These are phyloP conservation scores for Mycena pura DNA, from an alignment of 768 basidiomycete genomes.

Conservation along the genomic window DNA sequence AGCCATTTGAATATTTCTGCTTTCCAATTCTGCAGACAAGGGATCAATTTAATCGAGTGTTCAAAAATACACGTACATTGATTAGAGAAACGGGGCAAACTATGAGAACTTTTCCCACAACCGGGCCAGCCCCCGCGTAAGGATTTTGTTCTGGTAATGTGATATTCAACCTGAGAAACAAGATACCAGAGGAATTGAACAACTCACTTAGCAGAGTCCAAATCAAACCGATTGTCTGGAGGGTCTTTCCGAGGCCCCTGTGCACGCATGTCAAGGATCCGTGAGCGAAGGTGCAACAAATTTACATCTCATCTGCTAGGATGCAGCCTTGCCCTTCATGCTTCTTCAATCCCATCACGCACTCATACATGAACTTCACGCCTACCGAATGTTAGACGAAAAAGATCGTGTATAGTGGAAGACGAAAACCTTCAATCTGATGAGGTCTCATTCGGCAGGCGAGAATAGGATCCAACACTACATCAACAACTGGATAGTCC, in stretches of 20 bases:
- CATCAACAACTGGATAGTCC: slow-evolving; percentile 68
- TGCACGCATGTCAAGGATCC: slow-evolving; percentile 19
- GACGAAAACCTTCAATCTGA: slow-evolving; percentile 75
- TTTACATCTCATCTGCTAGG: slow-evolving; percentile 94
- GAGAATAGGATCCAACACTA: slow-evolving; percentile 91
- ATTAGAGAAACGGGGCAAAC: slow-evolving; percentile 94
- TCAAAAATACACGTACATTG: slow-evolving; percentile 55
- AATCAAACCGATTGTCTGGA: slow-evolving; percentile 91
- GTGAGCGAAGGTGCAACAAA: slow-evolving; percentile 9
- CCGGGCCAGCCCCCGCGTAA: slow-evolving; percentile 61
- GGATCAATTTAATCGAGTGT: background rate
- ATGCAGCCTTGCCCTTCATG: slow-evolving; percentile 95
- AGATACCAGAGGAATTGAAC: background rate
- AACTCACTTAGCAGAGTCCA: slow-evolving; percentile 91
- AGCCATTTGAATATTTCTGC: slow-evolving; percentile 96
- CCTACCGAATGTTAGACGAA: slow-evolving; percentile 45
- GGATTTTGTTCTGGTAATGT: slow-evolving; percentile 78
- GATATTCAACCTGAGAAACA: background rate
- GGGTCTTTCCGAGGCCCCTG: slow-evolving; percentile 96
- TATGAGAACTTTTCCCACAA: slow-evolving; percentile 83
- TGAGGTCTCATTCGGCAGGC: slow-evolving; percentile 81
- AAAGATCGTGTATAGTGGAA: slow-evolving; percentile 6
- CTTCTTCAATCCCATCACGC: slow-evolving; percentile 91
- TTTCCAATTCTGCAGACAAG: slow-evolving; percentile 91
- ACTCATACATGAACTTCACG: slow-evolving; percentile 91